Evolutionary conservation across 2,329 filamentous ascomycete species (phyloP).

Genomic region (Aureobasidium sp.): DNA sequence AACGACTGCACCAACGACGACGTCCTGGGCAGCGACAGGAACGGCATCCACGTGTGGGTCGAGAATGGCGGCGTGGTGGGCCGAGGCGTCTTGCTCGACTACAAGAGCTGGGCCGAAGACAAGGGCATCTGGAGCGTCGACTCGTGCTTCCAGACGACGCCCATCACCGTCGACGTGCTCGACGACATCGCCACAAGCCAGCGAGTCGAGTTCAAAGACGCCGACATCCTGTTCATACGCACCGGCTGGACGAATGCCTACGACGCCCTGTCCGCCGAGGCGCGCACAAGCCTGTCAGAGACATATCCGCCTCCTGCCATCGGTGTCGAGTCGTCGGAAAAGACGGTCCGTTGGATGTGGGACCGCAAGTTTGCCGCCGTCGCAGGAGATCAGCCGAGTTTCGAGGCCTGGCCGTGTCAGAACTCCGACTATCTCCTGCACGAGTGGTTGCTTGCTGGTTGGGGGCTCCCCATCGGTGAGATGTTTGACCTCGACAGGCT

Average conservation of each 20-base stretch:
- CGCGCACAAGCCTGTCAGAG: not conserved
- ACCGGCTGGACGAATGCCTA: slow-evolving; percentile 18
- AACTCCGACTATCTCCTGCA: slow-evolving; percentile 27
- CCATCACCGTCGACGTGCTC: slow-evolving; percentile 45
- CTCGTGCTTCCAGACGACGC: slow-evolving; percentile 42
- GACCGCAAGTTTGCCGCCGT: slow-evolving; percentile 51
- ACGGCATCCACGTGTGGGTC: slow-evolving; percentile 41
- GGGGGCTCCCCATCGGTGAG: slow-evolving; percentile 28
- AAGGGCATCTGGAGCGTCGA: slow-evolving; percentile 41
- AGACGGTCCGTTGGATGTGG: slow-evolving; percentile 38
- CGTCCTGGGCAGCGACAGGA: slow-evolving; percentile 28
- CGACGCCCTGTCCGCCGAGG: not conserved
- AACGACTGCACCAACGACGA: slow-evolving; percentile 10
- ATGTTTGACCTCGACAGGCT: slow-evolving; percentile 31
- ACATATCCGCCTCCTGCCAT: not conserved
- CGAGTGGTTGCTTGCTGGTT: slow-evolving; percentile 21
- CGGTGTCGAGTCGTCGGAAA: slow-evolving; percentile 18
- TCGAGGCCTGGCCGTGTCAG: slow-evolving; percentile 53
- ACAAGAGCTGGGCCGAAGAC: slow-evolving; percentile 43
- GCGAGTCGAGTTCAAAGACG: slow-evolving; percentile 21
- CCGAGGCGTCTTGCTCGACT: slow-evolving; percentile 49
- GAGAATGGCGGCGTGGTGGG: slow-evolving; percentile 52
- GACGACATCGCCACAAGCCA: slow-evolving; percentile 18
- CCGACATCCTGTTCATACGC: slow-evolving; percentile 19
- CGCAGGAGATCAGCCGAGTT: slow-evolving; percentile 55